Conservation (phyloP, 2,329 filamentous ascomycete genomes). For the Verticillium albo-atrum region DNA sequence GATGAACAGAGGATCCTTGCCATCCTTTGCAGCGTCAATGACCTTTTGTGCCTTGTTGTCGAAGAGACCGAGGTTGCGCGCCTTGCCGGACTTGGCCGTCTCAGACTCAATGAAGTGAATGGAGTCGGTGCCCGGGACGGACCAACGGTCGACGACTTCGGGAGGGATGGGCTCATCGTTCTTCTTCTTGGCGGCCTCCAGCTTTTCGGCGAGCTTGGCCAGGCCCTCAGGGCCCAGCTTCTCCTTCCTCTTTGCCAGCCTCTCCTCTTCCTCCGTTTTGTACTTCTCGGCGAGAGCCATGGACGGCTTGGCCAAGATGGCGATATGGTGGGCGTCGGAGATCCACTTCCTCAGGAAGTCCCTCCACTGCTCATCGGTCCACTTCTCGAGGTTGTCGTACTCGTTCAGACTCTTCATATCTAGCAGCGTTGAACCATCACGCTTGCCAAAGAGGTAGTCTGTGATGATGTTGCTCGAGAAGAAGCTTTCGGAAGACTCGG, state of each 20-base stretch:
- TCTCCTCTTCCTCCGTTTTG: slow-evolving; percentile 74
- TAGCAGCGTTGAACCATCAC: slow-evolving; percentile 72
- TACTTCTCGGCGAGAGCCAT: slow-evolving; percentile 72
- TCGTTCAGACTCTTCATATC: slow-evolving; percentile 53
- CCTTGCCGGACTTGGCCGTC: slow-evolving; percentile 78
- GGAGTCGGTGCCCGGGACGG: slow-evolving; percentile 79
- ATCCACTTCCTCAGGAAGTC: slow-evolving; percentile 80
- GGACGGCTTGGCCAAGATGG: slow-evolving; percentile 84
- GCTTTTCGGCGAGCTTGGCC: slow-evolving; percentile 65
- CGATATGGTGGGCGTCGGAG: slow-evolving; percentile 78
- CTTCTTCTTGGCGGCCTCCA: slow-evolving; percentile 79
- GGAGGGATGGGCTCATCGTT: slow-evolving; percentile 85
- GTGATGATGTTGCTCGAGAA: slow-evolving; percentile 84
- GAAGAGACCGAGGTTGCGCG: slow-evolving; percentile 62
- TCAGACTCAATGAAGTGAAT: slow-evolving; percentile 92
- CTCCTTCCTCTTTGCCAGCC: slow-evolving; percentile 74
- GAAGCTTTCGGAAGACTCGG: slow-evolving; percentile 75
- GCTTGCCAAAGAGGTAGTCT: slow-evolving; percentile 85
- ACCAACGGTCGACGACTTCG: slow-evolving; percentile 74
- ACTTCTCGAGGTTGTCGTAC: slow-evolving; percentile 68
- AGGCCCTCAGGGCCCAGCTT: slow-evolving; percentile 79
- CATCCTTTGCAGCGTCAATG: slow-evolving; percentile 62
- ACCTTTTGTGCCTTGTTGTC: slow-evolving; percentile 68
- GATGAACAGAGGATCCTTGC: slow-evolving; percentile 73
- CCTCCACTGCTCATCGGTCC: slow-evolving; percentile 83